phyloP scores from a whole-genome alignment of 768 basidiomycete genomes.

The Lactarius vividus region DNA sequence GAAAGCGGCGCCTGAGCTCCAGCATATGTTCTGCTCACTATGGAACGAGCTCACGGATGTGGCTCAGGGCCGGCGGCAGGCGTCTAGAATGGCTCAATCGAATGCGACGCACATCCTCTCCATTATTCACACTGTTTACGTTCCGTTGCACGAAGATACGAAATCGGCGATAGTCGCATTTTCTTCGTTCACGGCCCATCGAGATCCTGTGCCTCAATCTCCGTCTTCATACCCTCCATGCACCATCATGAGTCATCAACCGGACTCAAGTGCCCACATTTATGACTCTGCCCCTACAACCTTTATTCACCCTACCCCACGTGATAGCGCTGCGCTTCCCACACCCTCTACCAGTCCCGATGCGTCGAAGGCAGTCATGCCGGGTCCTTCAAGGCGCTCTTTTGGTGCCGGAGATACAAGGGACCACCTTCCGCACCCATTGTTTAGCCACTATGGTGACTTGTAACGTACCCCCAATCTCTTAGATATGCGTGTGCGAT shows the following conservation, averaged over 20 bases:
- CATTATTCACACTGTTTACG: background rate
- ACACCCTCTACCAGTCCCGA: too few relatives aligned
- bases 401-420: too few relatives aligned
- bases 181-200: background rate
- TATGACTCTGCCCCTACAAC: too few relatives aligned
- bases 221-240: background rate
- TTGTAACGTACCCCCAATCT: too few relatives aligned
- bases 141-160: background rate
- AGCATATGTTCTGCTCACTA: slow-evolving; percentile 6
- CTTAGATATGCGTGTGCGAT: too few relatives aligned
- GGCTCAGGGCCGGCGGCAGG: background rate
- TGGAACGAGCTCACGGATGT: slow-evolving; percentile 6
- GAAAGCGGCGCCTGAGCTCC: background rate
- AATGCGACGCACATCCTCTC: slow-evolving; percentile 1
- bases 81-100: background rate
- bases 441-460: too few relatives aligned
- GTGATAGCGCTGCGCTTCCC: too few relatives aligned
- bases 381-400: too few relatives aligned
- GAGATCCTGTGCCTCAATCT: background rate
- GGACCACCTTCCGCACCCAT: too few relatives aligned
- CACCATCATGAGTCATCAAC: background rate
- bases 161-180: background rate
- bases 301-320: too few relatives aligned
- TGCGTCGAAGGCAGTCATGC: too few relatives aligned
- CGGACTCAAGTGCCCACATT: too few relatives aligned